Base-by-base conservation (phyloP, 805 yeast species). In the Vanderwaltozyma yarrowii region DNA sequence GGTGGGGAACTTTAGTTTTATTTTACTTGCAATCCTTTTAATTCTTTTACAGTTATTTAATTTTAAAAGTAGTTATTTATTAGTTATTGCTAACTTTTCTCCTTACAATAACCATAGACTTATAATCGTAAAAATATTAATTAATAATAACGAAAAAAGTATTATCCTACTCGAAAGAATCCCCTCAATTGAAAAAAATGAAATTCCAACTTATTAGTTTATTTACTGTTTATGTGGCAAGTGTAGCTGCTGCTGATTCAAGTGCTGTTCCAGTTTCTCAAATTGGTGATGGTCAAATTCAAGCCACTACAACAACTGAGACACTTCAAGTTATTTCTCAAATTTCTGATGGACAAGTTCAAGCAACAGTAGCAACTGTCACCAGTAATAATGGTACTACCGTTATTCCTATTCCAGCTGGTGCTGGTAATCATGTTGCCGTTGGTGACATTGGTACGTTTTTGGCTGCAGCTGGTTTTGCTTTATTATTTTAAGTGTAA, bases 201-300 rank as follows among this genome's bases (percentile, higher is more conserved):
- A 35, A 30, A 30, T 20, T 30, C n/a, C 16, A 17, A 35, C 24
- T 12, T 18, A 23, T 30, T 30, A 32, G 30, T 30, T 30, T 31
- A 31, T 26, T 36, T 20, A 15, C 27, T 21, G 15, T 36, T 14
- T 7, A 18, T 13, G 24, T 25, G 5, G n/a, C 35, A 15, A 12
- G 13, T 9, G 39, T 27, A 16, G 26, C 5, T 21, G 26, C 5
- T 12, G 39, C 35, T 8, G 34, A 25, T 13, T 19, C 37, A 12
- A 34, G 32, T 14, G 33, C 27, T 17, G 38, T 14, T 10, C 27
- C 28, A 25, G 31, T 36, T 15, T 36, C 39, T 9, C 39, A 36
- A 30, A 31, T 36, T 13, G 17, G 30, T 18, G 39, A 36, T 25
- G 38, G 38, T 13, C 38, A 35, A 30, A 24, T 35, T 17, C 38